These are phyloP conservation scores for Schrenkiella parvula DNA, from an alignment of 345 rosid genomes.

Conservation along the genomic window DNA sequence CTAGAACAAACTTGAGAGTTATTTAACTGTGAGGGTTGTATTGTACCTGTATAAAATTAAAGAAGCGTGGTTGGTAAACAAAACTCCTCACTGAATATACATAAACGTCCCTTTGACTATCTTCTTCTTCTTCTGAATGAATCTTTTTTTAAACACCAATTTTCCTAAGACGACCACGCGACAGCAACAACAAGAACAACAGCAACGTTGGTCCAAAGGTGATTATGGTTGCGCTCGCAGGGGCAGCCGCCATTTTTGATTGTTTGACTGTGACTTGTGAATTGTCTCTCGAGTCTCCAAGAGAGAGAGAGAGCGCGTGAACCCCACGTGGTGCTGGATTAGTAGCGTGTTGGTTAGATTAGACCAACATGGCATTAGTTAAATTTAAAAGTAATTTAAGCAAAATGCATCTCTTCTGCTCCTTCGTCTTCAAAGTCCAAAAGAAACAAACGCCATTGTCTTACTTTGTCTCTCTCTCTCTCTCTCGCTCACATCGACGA, in stretches of 20 bases:
- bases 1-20: background rate
- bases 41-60: background rate
- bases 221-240: background rate
- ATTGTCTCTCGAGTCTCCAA: too few species aligned
- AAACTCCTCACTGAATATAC: too few species aligned
- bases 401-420: background rate
- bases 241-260: background rate
- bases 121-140: background rate
- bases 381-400: background rate
- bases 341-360: conserved; percentile 4
- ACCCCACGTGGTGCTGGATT: background rate
- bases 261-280: background rate
- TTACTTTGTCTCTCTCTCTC: background rate
- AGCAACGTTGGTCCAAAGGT: too few species aligned
- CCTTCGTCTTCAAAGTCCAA: background rate
- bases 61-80: too few species aligned
- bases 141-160: too few species aligned
- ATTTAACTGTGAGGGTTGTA: background rate
- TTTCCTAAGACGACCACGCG: too few species aligned
- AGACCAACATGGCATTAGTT: background rate
- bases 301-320: too few species aligned
- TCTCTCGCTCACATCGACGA: background rate
- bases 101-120: background rate
- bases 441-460: background rate
- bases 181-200: too few species aligned